phyloP scores from a whole-genome alignment of 2,329 filamentous ascomycete genomes.

The Venturia nashicola region DNA sequence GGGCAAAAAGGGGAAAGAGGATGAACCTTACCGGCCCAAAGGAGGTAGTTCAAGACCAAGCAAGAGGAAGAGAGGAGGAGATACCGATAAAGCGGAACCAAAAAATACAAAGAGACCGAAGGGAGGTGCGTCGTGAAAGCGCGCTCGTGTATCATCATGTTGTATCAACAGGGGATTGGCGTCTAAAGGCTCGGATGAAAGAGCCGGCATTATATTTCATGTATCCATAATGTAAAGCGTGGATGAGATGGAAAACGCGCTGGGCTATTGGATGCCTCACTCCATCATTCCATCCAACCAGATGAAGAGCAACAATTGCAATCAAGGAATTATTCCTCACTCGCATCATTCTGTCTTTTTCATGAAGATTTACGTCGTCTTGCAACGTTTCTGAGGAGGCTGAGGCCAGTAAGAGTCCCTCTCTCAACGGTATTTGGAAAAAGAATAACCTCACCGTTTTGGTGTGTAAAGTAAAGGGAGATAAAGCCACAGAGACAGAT shows the following conservation, averaged over 20 bases:
- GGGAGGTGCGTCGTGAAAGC: not conserved
- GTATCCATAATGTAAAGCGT: not conserved
- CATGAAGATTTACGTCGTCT: too few species aligned
- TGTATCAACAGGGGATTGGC: not conserved
- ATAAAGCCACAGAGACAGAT: too few species aligned
- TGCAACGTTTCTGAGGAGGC: too few species aligned
- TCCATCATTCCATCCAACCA: too few species aligned
- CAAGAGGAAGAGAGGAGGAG: conserved; percentile 25
- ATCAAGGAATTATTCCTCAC: too few species aligned
- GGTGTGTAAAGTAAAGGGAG: too few species aligned
- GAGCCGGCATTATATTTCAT: not conserved
- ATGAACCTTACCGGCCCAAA: conserved; percentile 35
- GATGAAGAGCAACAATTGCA: too few species aligned
- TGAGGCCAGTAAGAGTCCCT: too few species aligned
- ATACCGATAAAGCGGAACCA: not conserved
- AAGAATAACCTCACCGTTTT: too few species aligned
- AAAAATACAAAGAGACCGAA: not conserved
- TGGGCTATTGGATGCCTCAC: too few species aligned
- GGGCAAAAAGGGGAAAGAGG: conserved; percentile 24
- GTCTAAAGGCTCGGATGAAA: not conserved
- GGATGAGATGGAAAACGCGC: not conserved
- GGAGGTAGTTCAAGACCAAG: conserved; percentile 30
- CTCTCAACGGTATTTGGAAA: too few species aligned
- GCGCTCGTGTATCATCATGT: not conserved
- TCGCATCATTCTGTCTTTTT: too few species aligned